Base-by-base conservation (phyloP, 495 filamentous ascomycete species). In the Aspergillus wentii region DNA sequence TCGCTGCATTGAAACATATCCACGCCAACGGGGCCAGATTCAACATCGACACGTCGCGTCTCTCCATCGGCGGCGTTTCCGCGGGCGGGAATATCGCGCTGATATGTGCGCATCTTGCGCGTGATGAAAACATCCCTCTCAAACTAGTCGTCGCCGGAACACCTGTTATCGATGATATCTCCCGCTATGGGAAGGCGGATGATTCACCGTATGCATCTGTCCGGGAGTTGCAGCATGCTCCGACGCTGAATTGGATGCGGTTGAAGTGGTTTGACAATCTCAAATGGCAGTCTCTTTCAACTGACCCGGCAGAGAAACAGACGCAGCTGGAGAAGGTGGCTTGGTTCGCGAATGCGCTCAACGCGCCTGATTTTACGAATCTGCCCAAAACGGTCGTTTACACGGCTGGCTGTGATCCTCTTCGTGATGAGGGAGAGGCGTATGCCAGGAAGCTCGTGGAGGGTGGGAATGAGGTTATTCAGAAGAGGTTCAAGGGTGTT, bases 351-450 rank as follows among this genome's bases (percentile, higher is more conserved):
- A 48, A 52, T 25, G 57, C 64, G 8, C 45, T 76, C 18, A 47
- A 57, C 1, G 62, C 71, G 4, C 53, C 64, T 1, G 57, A 70
- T 39, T 74, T 66, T 45, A 52, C 33, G 2, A 45, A 49, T 1
- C 46, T 76, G 8, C 61, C 66, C 21, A 59, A 62, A 13, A 74
- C 71, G 1, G 66, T 69, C 20, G 59, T 76, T 16, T 58, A 66
- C 19, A 75, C 72, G 0, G 71, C 62, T 10, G 67, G 68, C 8
- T 62, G 61, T 35, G 73, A 76, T 38, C 66, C 71, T 1, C 38
- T 76, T 35, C 46, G 73, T 1, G 73, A 75, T 46, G 73, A 76
- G 48, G 73, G 71, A 0, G 71, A 74, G 50, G 67, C 67, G 0
- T 76, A 75, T 42, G 71, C 59, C 1, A 40, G 47, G 41, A 68